Evolutionary conservation across 352 stramenopile genomes (phyloP), one percentile per base, ranked within the genome.

Genomic region (Phytophthora crassamura): DNA sequence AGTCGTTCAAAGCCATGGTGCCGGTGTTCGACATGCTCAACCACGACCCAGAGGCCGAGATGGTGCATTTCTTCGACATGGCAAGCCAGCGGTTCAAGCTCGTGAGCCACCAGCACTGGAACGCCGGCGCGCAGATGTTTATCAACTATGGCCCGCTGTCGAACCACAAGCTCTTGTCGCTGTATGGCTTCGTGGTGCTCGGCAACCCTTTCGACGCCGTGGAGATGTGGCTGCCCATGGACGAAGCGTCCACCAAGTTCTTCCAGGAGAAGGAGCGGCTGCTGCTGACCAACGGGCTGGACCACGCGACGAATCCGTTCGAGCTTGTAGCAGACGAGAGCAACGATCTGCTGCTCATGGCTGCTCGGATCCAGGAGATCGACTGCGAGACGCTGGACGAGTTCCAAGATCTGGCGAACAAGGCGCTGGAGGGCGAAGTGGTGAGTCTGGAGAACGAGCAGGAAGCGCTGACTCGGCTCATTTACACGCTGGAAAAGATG

Each of bases 1-100:
- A 73, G 49, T 64, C 63, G 18, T 71, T 89, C 50, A 95, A 95
- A 64, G 84, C 81, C 4, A 95, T 95, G 86, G 80, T 90, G 9
- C 86, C 86, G 0, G 86, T 95, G 22, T 95, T 95, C 40, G 86
- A 95, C 67, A 93, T 95, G 84, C 71, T 95, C 48, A 95, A 95
- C 67, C 84, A 95, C 64, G 78, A 92, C 61, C 82, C 84, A 9
- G 71, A 81, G 54, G 86, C 83, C 9, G 79, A 92, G 60, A 88
- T 93, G 77, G 80, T 67, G 4, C 86, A 95, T 65, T 82, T 77
- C 25, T 87, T 82, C 60, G 85, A 95, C 52, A 45, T 72, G 28
- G 52, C 74, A 0, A 75, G 67, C 20, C 54, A 88, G 20, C 56
- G 52, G 5, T 89, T 95, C 36, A 79, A 84, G 60, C 76, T 95